Evolutionary conservation across 768 basidiomycete genomes (phyloP), one percentile per base, ranked within the genome.

Genomic region (Collybiopsis confluens): DNA sequence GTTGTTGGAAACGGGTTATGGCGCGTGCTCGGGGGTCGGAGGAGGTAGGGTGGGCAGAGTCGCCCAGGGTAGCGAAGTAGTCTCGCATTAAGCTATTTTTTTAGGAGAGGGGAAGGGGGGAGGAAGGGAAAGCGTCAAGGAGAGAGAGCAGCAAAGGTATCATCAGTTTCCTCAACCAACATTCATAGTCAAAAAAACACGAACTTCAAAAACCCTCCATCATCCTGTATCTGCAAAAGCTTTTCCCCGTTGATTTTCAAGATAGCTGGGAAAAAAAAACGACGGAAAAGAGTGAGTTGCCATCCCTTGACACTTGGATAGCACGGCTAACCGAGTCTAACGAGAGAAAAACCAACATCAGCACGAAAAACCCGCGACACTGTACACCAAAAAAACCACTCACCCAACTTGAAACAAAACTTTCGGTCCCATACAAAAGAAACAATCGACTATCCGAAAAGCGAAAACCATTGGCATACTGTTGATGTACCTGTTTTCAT

Each of bases 321-420:
- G 23, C 26, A 33, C 20, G 46, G 76, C 80, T 66, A 61, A 84
- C 83, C 85, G 50, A 85, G 73, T 52, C 83, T 84, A 61, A 18
- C 42, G 48, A 62, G 41, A 28, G 18, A 24, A 6, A 50, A n/a
- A 23, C 13, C 11, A 54, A n/a, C 54, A 18, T 54, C 49, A 62
- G 36, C 64, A 30, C 58, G 44, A 53, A 16, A 24, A 26, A 28
- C 43, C 45, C 61, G 47, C 28, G 49, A 11, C 36, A 9, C 54
- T 8, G n/a, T 1, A 13, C 27, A 21, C 33, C 30, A 38, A 48
- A 40, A 58, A 45, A 44, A 43, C 1, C 47, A 71, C 88, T 68
- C 66, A 94, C 92, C 94, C 96, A 51, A 99, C 92, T 81, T 99
- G 97, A 75, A 99, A 99, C 38, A 99, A 73, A 1, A 99, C 97